Evolutionary conservation across 108 stramenopile species (phyloP).

Genomic region (Skeletonema potamos): DNA sequence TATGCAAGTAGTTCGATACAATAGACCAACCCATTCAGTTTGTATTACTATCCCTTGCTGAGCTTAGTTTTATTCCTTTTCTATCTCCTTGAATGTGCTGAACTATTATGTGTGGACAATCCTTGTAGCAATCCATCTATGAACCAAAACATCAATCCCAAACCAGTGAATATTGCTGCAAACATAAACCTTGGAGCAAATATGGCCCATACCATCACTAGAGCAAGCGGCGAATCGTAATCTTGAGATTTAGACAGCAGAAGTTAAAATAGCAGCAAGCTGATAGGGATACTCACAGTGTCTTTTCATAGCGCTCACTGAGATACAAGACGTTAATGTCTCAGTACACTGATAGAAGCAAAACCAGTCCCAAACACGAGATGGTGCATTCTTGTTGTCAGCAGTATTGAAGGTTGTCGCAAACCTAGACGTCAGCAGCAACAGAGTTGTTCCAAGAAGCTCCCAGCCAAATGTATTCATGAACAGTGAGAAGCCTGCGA

Average conservation of each 20-base stretch:
- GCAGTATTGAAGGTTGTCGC: background rate
- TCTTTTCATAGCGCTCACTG: slow-evolving; percentile 72
- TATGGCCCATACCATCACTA: slow-evolving; percentile 87
- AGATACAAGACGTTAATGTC: slow-evolving; percentile 66
- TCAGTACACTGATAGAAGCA: slow-evolving; percentile 68
- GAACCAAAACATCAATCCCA: slow-evolving; percentile 25
- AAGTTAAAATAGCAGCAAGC: background rate
- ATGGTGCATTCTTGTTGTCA: background rate
- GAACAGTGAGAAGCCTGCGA: slow-evolving; percentile 74
- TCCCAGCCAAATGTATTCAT: slow-evolving; percentile 90
- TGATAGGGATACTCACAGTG: slow-evolving; percentile 26
- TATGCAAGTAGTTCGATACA: too few species aligned
- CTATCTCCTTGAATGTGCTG: background rate
- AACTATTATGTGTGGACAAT: background rate
- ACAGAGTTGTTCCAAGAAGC: slow-evolving; percentile 59
- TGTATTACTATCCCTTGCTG: too few species aligned
- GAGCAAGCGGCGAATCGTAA: background rate
- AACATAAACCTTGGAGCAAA: slow-evolving; percentile 85
- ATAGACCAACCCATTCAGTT: too few species aligned
- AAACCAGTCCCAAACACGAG: slow-evolving; percentile 62
- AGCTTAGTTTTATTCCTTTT: too few species aligned
- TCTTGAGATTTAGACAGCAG: background rate
- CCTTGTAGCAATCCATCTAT: background rate
- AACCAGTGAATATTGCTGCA: slow-evolving; percentile 56
- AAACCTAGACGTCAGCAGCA: slow-evolving; percentile 36